These are phyloP conservation scores for Plasmodium cynomolgi DNA, from an alignment of 169 alveolate genomes.

Conservation along the genomic window DNA sequence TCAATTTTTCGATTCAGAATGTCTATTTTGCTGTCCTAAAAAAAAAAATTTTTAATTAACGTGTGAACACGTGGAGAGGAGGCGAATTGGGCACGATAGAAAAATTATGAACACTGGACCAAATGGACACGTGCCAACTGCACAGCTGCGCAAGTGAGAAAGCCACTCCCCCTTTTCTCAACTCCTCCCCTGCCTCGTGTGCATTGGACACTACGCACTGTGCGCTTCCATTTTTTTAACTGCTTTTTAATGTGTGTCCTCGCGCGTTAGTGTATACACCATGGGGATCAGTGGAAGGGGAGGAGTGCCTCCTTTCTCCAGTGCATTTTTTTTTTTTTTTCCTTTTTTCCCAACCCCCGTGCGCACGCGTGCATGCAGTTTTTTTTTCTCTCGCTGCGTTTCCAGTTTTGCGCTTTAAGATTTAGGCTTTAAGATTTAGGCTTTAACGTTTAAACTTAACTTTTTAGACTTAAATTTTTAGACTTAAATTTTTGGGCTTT, in stretches of 20 bases:
- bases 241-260: background rate
- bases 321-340: background rate
- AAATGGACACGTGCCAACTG: background rate
- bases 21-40: slow-evolving; percentile 52
- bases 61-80: background rate
- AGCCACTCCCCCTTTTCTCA: background rate
- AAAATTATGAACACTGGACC: background rate
- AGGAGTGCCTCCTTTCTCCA: background rate
- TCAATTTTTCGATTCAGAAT: slow-evolving; percentile 55
- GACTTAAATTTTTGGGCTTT: background rate
- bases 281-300: background rate
- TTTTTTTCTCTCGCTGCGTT: background rate
- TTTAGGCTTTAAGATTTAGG: background rate
- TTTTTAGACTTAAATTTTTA: too few relatives aligned
- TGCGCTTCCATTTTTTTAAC: background rate
- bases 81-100: background rate
- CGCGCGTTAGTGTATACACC: background rate
- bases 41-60: background rate
- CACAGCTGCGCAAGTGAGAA: background rate
- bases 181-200: background rate
- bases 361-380: background rate
- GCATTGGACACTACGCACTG: background rate
- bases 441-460: background rate
- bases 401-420: background rate
- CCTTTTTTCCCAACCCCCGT: background rate